phyloP scores from a whole-genome alignment of 2,329 filamentous ascomycete genomes.

The Botryotinia calthae region DNA sequence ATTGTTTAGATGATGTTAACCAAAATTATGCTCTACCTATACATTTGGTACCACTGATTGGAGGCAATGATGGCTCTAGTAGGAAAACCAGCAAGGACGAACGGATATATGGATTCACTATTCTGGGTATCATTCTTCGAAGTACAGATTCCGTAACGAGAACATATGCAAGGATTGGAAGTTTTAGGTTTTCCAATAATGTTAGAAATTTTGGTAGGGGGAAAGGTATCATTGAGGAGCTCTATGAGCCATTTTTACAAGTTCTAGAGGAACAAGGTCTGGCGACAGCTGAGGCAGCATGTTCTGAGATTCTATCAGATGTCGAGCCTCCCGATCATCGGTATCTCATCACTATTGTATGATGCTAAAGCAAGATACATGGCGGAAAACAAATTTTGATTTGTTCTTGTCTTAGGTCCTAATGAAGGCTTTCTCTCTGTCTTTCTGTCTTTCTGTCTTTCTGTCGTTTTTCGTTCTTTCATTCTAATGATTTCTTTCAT shows the following conservation, averaged over 20 bases:
- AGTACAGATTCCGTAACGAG: fast-evolving
- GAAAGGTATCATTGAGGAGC: no score
- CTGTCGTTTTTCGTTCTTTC: no score
- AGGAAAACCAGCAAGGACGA: no score
- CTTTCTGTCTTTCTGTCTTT: no score
- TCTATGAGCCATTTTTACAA: not conserved
- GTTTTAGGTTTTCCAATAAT: no score
- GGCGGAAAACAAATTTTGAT: not conserved
- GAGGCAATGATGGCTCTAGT: no score
- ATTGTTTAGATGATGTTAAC: not conserved
- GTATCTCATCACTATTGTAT: not conserved
- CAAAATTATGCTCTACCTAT: fast-evolving
- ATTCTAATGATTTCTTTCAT: not conserved
- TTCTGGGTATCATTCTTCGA: not conserved
- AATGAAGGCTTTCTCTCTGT: not conserved
- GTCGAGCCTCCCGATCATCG: not conserved
- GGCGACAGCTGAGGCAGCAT: not conserved
- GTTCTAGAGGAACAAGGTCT: not conserved
- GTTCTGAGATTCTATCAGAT: not conserved
- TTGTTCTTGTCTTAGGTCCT: not conserved
- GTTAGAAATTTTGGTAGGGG: no score
- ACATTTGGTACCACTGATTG: not conserved
- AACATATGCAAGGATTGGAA: not conserved
- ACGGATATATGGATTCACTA: no score
- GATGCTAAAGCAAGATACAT: not conserved